These are phyloP conservation scores for Yamadazyma paraphyllophila DNA, from an alignment of 805 yeast species.

Conservation along the genomic window DNA sequence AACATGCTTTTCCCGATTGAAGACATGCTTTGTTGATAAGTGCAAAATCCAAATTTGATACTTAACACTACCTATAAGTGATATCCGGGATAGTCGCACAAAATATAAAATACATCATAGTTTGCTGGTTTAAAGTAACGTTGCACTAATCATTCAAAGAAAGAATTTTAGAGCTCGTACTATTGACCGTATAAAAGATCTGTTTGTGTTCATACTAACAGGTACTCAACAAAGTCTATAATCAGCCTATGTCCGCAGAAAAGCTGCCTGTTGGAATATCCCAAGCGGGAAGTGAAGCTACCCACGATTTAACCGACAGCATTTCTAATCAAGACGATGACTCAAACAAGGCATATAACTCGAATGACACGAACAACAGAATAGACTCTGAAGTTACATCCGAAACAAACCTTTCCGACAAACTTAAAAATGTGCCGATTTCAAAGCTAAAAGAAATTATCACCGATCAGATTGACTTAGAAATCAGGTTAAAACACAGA, in stretches of 20 bases:
- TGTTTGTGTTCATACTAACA: no score
- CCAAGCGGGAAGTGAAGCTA: no score
- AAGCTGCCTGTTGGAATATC: no score
- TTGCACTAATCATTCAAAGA: background rate
- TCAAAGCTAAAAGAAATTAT: slow-evolving; percentile 32
- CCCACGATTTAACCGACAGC: no score
- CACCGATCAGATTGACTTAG: slow-evolving; percentile 53
- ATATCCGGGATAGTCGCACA: background rate
- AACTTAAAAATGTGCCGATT: slow-evolving; percentile 20
- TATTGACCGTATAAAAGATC: no score
- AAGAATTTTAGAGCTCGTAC: no score
- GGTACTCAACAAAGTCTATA: no score
- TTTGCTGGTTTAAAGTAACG: background rate
- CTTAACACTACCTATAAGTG: background rate
- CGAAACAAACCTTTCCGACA: slow-evolving; percentile 3
- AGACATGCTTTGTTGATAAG: slow-evolving; percentile 3
- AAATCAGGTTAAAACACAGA: slow-evolving; percentile 57
- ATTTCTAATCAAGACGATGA: no score
- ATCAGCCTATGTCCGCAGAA: no score
- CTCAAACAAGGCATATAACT: no score
- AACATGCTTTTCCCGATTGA: slow-evolving; percentile 7
- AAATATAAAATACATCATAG: background rate
- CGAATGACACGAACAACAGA: background rate
- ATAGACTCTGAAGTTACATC: background rate
- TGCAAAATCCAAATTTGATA: slow-evolving; percentile 1